Evolutionary conservation across 495 filamentous ascomycete genomes (phyloP).

Genomic region (Penicilliopsis zonata): DNA sequence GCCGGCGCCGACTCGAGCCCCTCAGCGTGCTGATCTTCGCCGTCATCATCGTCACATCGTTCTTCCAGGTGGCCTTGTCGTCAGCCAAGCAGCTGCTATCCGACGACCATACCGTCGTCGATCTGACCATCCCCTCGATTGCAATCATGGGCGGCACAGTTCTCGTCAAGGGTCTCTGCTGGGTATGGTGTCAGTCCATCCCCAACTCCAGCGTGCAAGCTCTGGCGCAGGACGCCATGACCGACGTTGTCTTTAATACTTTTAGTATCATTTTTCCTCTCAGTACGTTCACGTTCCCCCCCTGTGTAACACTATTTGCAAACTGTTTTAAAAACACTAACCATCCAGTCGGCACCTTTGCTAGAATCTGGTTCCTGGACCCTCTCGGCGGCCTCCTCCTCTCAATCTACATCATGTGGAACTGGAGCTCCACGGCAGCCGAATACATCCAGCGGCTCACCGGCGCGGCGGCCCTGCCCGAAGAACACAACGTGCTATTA

Average conservation of each 20-base stretch:
- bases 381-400: conserved; percentile 73
- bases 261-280: conserved; percentile 62
- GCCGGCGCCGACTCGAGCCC: conserved; percentile 63
- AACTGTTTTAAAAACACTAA: conserved; percentile 2
- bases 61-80: conserved; percentile 71
- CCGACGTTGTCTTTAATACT: conserved; percentile 78
- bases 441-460: conserved; percentile 77
- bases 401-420: conserved; percentile 70
- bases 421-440: conserved; percentile 65
- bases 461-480: conserved; percentile 66
- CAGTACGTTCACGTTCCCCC: conserved; percentile 5
- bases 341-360: conserved; percentile 56
- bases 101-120: conserved; percentile 53
- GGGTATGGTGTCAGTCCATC: conserved; percentile 83
- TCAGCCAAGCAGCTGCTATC: conserved; percentile 55
- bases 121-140: conserved; percentile 62
- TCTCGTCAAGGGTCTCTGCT: conserved; percentile 69
- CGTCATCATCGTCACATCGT: conserved; percentile 77
- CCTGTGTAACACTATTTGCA: no score
- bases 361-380: conserved; percentile 76
- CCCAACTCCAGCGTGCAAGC: conserved; percentile 85
- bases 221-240: conserved; percentile 55
- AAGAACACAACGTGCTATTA: conserved; percentile 73
- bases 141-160: conserved; percentile 75
- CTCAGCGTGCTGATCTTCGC: conserved; percentile 72